Conservation (phyloP, 2,329 filamentous ascomycete genomes). For the Paramyrothecium sp. region DNA sequence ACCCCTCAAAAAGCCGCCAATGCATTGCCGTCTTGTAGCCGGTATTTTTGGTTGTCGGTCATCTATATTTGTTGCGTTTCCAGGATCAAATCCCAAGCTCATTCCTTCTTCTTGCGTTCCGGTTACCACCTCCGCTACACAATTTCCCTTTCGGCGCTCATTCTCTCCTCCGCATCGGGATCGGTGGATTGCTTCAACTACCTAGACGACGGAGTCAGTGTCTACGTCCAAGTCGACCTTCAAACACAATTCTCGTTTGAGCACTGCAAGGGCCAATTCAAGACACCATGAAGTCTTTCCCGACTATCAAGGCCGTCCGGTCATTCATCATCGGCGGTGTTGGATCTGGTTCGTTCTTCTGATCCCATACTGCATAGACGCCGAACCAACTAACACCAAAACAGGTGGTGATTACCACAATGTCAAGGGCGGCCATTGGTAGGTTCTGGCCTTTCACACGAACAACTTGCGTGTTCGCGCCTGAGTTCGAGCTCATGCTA, state of each 20-base stretch:
- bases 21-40: neutral
- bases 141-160: too few species aligned
- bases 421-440: constrained; percentile 73
- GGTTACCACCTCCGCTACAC: too few species aligned
- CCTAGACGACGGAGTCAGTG: too few species aligned
- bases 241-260: too few species aligned
- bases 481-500: constrained; percentile 1
- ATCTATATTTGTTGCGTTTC: neutral
- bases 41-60: neutral
- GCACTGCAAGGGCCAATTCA: neutral
- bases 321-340: constrained; percentile 62
- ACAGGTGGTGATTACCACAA: constrained; percentile 87
- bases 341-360: constrained; percentile 23
- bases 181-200: too few species aligned
- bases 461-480: neutral
- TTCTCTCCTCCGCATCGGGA: too few species aligned
- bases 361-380: neutral
- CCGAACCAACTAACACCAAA: neutral
- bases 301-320: constrained; percentile 72
- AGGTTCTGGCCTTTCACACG: constrained; percentile 17
- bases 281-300: constrained; percentile 55
- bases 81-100: neutral
- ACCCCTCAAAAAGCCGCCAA: neutral
- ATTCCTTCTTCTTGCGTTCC: too few species aligned
- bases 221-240: too few species aligned